phyloP scores from a whole-genome alignment of 768 basidiomycete genomes.

The Filobasidium wieringae region DNA sequence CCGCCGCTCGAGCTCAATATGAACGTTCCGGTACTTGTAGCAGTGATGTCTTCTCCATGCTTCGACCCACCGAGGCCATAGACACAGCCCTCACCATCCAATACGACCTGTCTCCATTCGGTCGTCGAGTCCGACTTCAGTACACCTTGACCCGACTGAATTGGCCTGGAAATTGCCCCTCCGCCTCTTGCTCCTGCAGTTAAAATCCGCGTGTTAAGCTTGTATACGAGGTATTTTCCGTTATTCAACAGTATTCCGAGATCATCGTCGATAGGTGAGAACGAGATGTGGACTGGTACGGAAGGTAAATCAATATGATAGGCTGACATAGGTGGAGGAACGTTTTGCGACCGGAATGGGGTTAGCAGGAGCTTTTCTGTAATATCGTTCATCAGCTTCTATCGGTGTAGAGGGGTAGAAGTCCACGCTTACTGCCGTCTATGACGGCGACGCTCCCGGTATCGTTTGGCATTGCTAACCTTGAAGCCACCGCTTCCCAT shows the following conservation, averaged over 20 bases:
- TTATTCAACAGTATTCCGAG: conserved; percentile 59
- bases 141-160: conserved; percentile 14
- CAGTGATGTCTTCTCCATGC: not conserved
- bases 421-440: conserved; percentile 59
- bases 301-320: conserved; percentile 41
- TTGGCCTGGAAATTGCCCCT: conserved; percentile 34
- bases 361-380: conserved; percentile 69
- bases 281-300: conserved; percentile 55
- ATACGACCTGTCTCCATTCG: conserved; percentile 17
- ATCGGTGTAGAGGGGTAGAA: not conserved
- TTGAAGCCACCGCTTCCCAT: conserved; percentile 67
- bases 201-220: conserved; percentile 51
- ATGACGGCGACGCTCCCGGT: conserved; percentile 78
- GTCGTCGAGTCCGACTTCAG: conserved; percentile 16
- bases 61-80: conserved; percentile 2
- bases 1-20: no score
- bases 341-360: conserved; percentile 82
- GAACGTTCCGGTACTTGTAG: no score
- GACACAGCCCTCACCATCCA: not conserved
- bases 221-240: conserved; percentile 60
- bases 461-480: conserved; percentile 52
- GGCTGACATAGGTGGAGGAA: conserved; percentile 97
- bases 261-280: conserved; percentile 50
- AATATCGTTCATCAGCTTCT: not conserved
- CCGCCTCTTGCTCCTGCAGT: conserved; percentile 26